Conservation (phyloP, 2,329 filamentous ascomycete species). For the Canariomyces notabilis region DNA sequence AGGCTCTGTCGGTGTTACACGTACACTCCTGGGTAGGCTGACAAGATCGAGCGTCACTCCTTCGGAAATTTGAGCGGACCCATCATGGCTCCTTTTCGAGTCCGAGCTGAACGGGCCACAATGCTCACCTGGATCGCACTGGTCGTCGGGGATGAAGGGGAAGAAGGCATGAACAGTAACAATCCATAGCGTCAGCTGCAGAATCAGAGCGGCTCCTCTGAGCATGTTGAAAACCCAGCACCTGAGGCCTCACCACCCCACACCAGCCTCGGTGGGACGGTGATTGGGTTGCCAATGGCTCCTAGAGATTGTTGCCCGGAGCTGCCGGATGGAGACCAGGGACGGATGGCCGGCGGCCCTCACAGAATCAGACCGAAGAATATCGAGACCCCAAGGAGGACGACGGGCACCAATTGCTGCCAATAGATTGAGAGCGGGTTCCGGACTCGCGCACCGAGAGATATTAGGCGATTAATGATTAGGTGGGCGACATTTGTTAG, state of each 20-base stretch:
- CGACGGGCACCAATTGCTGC: slow-evolving; percentile 2
- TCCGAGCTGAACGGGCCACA: slow-evolving; percentile 6
- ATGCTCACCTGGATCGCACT: slow-evolving; percentile 16
- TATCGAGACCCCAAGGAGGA: background rate
- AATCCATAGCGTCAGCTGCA: slow-evolving; percentile 46
- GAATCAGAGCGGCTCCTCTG: slow-evolving; percentile 31
- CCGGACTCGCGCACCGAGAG: slow-evolving; percentile 25
- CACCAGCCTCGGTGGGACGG: slow-evolving; percentile 17
- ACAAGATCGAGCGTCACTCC: slow-evolving; percentile 39
- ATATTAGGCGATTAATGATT: slow-evolving; percentile 29
- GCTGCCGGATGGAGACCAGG: background rate
- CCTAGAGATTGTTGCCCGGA: background rate
- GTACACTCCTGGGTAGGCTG: slow-evolving; percentile 34
- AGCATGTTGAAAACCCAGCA: slow-evolving; percentile 36
- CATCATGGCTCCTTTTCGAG: slow-evolving; percentile 13
- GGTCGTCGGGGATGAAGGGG: slow-evolving; percentile 36
- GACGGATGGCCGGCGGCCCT: slow-evolving; percentile 11
- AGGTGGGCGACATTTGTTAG: slow-evolving; percentile 24
- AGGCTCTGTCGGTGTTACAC: slow-evolving; percentile 17
- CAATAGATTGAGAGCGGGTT: slow-evolving; percentile 19
- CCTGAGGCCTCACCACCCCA: slow-evolving; percentile 21
- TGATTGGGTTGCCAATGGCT: slow-evolving; percentile 11
- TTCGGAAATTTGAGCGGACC: background rate
- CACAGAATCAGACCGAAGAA: slow-evolving; percentile 8
- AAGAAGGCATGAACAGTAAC: slow-evolving; percentile 44